Evolutionary conservation across 2,329 filamentous ascomycete species (phyloP).

Genomic region (Diaporthe ampelina): DNA sequence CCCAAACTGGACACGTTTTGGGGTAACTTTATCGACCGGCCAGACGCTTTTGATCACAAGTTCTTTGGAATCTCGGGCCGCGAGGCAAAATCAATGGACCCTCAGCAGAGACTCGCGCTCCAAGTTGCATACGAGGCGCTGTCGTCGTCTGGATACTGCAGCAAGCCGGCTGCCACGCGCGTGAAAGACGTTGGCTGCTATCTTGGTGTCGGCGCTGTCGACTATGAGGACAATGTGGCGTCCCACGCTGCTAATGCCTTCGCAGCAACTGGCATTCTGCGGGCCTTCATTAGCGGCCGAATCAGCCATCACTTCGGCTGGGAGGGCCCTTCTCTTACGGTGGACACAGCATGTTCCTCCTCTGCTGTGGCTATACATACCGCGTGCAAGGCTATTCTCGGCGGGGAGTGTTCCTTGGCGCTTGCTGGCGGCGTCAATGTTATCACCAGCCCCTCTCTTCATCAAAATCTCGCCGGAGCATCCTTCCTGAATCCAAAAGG

Average conservation of each 20-base stretch:
- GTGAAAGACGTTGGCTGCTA: conserved; percentile 49
- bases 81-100: conserved; percentile 48
- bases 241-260: conserved; percentile 31
- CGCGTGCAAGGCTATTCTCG: conserved; percentile 45
- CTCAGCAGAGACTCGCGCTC: conserved; percentile 47
- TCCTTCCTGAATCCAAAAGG: conserved; percentile 59
- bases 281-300: conserved; percentile 51
- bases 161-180: conserved; percentile 29
- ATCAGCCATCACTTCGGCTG: conserved; percentile 59
- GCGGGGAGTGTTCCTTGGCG: conserved; percentile 51
- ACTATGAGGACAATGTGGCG: conserved; percentile 37
- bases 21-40: conserved; percentile 36
- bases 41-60: conserved; percentile 42
- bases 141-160: conserved; percentile 35
- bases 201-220: conserved; percentile 33
- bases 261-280: conserved; percentile 17
- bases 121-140: conserved; percentile 51
- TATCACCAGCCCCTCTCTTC: conserved; percentile 50
- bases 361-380: conserved; percentile 53
- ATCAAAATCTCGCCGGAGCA: conserved; percentile 52
- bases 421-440: conserved; percentile 57
- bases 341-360: conserved; percentile 57
- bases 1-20: conserved; percentile 8
- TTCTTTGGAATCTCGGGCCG: conserved; percentile 46
- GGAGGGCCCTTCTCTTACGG: conserved; percentile 55